Evolutionary conservation across 257 asterid species (phyloP).

Genomic region (Fraxinus americana): DNA sequence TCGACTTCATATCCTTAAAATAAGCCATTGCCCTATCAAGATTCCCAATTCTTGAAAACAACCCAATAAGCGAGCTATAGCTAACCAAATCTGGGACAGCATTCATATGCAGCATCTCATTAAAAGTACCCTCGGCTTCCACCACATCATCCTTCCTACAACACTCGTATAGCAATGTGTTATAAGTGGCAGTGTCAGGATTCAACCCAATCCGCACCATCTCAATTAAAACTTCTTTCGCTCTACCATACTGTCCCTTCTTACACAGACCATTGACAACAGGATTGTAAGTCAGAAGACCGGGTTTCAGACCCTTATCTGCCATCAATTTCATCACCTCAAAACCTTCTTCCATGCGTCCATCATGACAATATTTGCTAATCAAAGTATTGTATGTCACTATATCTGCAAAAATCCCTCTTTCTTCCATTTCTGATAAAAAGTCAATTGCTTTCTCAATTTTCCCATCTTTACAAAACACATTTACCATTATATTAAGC

Average conservation of each 20-base stretch:
- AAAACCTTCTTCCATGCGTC: slow-evolving; percentile 44
- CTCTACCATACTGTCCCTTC: slow-evolving; percentile 52
- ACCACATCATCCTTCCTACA: slow-evolving; percentile 46
- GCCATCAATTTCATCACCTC: slow-evolving; percentile 53
- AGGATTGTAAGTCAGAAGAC: slow-evolving; percentile 62
- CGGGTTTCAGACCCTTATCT: slow-evolving; percentile 58
- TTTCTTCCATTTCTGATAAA: slow-evolving; percentile 55
- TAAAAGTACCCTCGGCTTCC: slow-evolving; percentile 53
- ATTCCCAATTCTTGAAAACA: slow-evolving; percentile 58
- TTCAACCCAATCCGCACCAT: slow-evolving; percentile 44
- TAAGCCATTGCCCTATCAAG: slow-evolving; percentile 47
- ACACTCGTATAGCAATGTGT: slow-evolving; percentile 59
- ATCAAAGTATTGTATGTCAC: slow-evolving; percentile 76
- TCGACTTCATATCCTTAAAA: slow-evolving; percentile 48
- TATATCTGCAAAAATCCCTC: slow-evolving; percentile 59
- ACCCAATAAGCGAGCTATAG: slow-evolving; percentile 63
- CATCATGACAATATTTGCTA: slow-evolving; percentile 56
- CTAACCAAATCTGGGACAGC: slow-evolving; percentile 61
- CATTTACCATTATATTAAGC: slow-evolving; percentile 78
- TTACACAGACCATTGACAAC: slow-evolving; percentile 65
- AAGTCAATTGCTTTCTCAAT: slow-evolving; percentile 42
- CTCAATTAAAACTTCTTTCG: slow-evolving; percentile 53
- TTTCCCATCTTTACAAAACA: slow-evolving; percentile 62
- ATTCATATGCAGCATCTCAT: slow-evolving; percentile 46
- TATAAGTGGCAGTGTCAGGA: slow-evolving; percentile 66